Evolutionary conservation across 2,329 filamentous ascomycete genomes (phyloP).

Genomic region (Dendryphion nanum): DNA sequence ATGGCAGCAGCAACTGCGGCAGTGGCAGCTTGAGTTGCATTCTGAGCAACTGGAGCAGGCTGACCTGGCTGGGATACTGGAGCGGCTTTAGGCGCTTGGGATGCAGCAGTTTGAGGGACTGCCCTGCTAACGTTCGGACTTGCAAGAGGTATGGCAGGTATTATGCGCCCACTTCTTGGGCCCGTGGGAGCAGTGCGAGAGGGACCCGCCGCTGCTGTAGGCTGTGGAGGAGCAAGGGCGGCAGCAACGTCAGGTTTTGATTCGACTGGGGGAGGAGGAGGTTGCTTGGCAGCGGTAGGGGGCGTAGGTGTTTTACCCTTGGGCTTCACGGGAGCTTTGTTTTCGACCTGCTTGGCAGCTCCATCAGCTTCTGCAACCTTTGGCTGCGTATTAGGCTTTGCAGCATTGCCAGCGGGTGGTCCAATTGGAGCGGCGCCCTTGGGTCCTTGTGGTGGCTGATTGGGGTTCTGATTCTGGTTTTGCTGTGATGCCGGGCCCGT

Average conservation of each 20-base stretch:
- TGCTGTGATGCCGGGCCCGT: constrained; percentile 55
- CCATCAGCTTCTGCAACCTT: constrained; percentile 47
- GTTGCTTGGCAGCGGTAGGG: constrained; percentile 48
- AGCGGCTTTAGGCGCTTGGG: constrained; percentile 28
- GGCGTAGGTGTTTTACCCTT: constrained; percentile 23
- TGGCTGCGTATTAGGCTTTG: constrained; percentile 26
- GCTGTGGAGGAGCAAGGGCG: constrained; percentile 52
- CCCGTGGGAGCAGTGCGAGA: constrained; percentile 41
- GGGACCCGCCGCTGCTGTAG: constrained; percentile 30
- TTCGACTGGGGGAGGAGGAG: constrained; percentile 64
- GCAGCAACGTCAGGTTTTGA: constrained; percentile 65
- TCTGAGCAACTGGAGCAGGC: constrained; percentile 61
- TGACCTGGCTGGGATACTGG: constrained; percentile 25
- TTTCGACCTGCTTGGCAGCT: constrained; percentile 51
- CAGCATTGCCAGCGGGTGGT: constrained; percentile 25
- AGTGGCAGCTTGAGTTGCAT: constrained; percentile 71
- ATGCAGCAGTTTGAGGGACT: constrained; percentile 40
- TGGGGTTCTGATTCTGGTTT: constrained; percentile 33
- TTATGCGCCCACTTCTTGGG: constrained; percentile 53
- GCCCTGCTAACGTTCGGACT: constrained; percentile 39
- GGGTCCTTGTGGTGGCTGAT: constrained; percentile 39
- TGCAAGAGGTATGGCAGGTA: constrained; percentile 65
- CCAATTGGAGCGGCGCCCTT: constrained; percentile 33
- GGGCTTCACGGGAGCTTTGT: constrained; percentile 52
- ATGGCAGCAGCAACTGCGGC: constrained; percentile 79